Percentiles rank a stretch among this genome's conserved stretches.
phyloP scores from a whole-genome alignment of 2,329 filamentous ascomycete species.

The Pyricularia pennisetigena region DNA sequence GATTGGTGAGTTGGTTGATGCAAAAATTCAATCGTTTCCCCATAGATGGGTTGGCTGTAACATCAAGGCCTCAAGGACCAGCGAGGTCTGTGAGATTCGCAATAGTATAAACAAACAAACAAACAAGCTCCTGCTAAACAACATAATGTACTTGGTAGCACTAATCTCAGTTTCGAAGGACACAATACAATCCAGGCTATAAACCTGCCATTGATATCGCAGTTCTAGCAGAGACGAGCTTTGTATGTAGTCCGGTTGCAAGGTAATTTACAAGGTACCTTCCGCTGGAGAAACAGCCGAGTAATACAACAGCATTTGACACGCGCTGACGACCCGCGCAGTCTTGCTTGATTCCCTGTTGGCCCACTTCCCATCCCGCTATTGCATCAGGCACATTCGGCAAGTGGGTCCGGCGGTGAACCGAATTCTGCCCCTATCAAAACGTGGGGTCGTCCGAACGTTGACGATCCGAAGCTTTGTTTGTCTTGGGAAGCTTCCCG shows the following conservation, averaged over 20 bases:
- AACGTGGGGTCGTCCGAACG: constrained; percentile 1
- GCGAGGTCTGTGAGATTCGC: too few species aligned
- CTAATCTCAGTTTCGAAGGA: not conserved
- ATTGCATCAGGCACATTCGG: not conserved
- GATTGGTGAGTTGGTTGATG: not conserved
- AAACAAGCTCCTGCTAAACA: too few species aligned
- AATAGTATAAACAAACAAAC: too few species aligned
- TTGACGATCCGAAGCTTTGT: not conserved
- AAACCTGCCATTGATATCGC: too few species aligned
- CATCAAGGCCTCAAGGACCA: not conserved
- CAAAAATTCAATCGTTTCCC: not conserved
- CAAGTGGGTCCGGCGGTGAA: not conserved
- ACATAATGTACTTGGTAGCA: too few species aligned
- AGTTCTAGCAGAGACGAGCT: not conserved
- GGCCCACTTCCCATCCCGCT: not conserved
- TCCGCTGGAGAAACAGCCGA: not conserved
- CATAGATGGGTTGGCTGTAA: not conserved
- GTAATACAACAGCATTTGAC: not conserved
- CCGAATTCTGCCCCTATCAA: not conserved
- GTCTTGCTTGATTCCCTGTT: not conserved
- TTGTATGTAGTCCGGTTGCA: not conserved
- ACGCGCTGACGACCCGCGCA: not conserved
- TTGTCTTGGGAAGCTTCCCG: not conserved
- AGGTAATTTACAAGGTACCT: not conserved
- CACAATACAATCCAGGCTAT: not conserved